Base-by-base conservation (phyloP, 106 monocot species). In the Posidonia australis region DNA sequence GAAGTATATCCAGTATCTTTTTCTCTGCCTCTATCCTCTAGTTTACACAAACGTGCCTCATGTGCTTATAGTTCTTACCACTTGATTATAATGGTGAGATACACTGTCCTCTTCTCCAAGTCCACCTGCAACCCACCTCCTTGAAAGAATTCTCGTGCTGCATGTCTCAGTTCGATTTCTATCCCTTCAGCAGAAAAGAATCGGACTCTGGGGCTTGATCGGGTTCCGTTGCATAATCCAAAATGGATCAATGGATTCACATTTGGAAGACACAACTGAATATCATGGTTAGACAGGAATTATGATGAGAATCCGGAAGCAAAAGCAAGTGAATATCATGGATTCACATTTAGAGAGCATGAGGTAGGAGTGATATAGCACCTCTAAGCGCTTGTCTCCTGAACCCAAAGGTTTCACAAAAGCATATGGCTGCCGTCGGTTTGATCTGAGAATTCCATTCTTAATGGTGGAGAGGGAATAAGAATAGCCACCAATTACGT, bases 221-320 rank as follows among this genome's bases (percentile, higher is more conserved):
- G 78, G 11, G 83, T 73, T 18, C 75, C 89, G 36, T 86, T 68
- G 69, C 90, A 96, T 22, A 96, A 66, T 22, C 86, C 94, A 36
- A 96, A 96, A 67, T 96, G 94, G 59, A 96, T 79, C 78, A 96
- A 59, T 10, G 90, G 86, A 70, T 96, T 87, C 63, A 86, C 45
- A 54, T 82, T 90, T 3, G 69, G 72, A 16, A 78, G 76, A 44
- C 65, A 70, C 74, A 96, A 51, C 86, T 92, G 45, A 0, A 67
- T 24, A 58, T 49, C 16, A 19, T 20, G 49, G 49, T 47, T 66
- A 17, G 21, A 45, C 13, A 63, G 9, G 10, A 63, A 56, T 14
- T 9, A 27, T 11, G 23, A 14, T 2, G n/a, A 54, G 53, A 22
- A 22, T 54, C 22, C 13, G 14, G 48, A 49, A 49, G 13, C 3